Evolutionary conservation across 2,329 filamentous ascomycete species (phyloP).

Genomic region (Aspergillus uvarum): DNA sequence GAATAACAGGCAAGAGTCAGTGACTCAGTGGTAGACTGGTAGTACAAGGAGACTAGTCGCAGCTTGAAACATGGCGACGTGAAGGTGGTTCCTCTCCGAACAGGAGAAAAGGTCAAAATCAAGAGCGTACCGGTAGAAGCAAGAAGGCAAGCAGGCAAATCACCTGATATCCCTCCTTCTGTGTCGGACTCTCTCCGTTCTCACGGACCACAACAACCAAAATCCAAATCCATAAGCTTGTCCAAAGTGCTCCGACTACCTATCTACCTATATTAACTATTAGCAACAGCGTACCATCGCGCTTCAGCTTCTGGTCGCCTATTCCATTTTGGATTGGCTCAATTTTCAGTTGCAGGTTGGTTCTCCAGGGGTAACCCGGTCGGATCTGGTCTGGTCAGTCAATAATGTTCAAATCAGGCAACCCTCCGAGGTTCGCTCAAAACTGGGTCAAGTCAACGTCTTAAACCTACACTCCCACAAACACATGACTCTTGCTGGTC

Average conservation of each 20-base stretch:
- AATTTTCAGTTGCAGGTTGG: conserved; percentile 3
- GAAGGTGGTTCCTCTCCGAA: neutral
- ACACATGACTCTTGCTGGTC: neutral
- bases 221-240: neutral
- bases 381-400: conserved; percentile 1
- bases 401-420: conserved; percentile 4
- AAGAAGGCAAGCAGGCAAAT: neutral
- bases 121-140: neutral
- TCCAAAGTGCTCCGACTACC: too few relatives aligned
- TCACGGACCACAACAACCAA: neutral
- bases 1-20: neutral
- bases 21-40: neutral
- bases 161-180: neutral
- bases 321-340: conserved; percentile 1
- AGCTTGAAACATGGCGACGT: neutral
- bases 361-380: neutral
- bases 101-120: neutral
- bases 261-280: too few relatives aligned
- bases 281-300: neutral
- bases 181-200: neutral
- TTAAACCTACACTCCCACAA: neutral
- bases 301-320: neutral
- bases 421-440: conserved; percentile 4
- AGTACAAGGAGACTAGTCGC: neutral
- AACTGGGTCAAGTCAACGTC: conserved; percentile 3